Evolutionary conservation across 2,329 filamentous ascomycete species (phyloP).

Genomic region (Drechslerella coelobrocha): DNA sequence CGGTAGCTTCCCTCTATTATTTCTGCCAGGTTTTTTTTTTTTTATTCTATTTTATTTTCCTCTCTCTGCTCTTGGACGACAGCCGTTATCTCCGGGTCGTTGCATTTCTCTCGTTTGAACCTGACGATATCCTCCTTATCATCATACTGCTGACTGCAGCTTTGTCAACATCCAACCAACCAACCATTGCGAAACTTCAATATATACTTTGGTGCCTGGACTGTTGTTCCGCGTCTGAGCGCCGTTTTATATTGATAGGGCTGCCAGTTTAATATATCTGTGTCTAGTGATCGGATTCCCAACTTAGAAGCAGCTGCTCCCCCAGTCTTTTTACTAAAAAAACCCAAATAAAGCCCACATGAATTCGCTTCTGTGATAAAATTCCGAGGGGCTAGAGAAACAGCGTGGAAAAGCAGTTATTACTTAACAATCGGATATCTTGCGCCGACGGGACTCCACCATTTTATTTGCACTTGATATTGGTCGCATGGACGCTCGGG

Average conservation of each 20-base stretch:
- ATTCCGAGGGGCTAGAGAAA: not conserved
- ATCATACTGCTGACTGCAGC: too few relatives aligned
- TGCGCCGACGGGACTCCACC: conserved; percentile 23
- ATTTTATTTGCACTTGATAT: conserved; percentile 10
- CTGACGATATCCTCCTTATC: too few relatives aligned
- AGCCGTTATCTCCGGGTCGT: too few relatives aligned
- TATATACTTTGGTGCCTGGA: conserved; percentile 22
- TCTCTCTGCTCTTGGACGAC: not conserved
- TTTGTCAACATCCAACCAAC: too few relatives aligned
- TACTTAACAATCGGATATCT: conserved; percentile 2
- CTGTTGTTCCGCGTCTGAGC: conserved; percentile 27
- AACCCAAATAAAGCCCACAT: not conserved
- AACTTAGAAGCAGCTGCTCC: conserved; percentile 12
- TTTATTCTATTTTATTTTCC: not conserved
- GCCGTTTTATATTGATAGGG: conserved; percentile 42
- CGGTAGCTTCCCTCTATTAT: not conserved
- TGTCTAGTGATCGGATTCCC: conserved; percentile 24
- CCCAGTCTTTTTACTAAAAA: not conserved
- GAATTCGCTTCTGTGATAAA: not conserved
- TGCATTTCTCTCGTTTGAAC: too few relatives aligned
- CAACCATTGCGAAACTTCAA: conserved; percentile 11
- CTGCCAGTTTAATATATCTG: not conserved
- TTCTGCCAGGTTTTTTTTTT: conserved; percentile 1
- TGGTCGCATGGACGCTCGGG: conserved; percentile 28
- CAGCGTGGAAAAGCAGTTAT: not conserved